Evolutionary conservation across 73 alveolate species (phyloP).

Genomic region (Paramecium biaurelia): DNA sequence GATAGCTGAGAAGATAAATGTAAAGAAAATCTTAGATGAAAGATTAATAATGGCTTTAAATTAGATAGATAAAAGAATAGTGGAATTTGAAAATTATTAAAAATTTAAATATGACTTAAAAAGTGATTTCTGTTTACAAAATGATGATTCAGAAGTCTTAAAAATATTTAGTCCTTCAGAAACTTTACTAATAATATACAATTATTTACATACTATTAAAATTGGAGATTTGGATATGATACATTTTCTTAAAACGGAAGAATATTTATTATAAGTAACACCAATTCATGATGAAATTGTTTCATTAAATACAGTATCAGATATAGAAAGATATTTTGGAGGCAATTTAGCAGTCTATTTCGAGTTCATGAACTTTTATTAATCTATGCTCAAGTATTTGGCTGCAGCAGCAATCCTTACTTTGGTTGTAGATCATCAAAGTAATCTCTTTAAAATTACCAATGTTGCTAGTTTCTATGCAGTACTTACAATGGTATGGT

Average conservation of each 20-base stretch:
- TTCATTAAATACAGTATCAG: neutral
- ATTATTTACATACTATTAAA: conserved; percentile 15
- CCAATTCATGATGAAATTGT: conserved; percentile 35
- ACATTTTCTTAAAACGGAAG: conserved; percentile 30
- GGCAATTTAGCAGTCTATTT: conserved; percentile 77
- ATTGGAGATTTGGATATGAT: conserved; percentile 32
- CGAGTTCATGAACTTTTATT: conserved; percentile 72
- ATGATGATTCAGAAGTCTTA: neutral
- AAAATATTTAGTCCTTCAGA: conserved; percentile 38
- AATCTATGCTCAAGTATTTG: conserved; percentile 66
- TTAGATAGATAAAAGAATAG: neutral
- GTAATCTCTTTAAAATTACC: conserved; percentile 46
- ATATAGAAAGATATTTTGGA: conserved; percentile 65
- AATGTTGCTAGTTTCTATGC: conserved; percentile 70
- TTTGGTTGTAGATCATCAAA: conserved; percentile 3
- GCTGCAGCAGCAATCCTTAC: conserved; percentile 58
- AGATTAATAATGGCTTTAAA: neutral
- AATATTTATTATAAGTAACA: neutral
- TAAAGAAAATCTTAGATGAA: neutral
- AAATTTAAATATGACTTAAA: neutral
- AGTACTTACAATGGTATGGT: conserved; percentile 69
- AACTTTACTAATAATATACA: neutral
- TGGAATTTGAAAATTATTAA: neutral
- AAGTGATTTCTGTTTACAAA: neutral
- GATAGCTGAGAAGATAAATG: conserved; percentile 1